These are phyloP conservation scores for Exophiala calicioides DNA, from an alignment of 2,329 filamentous ascomycete species.

Conservation along the genomic window DNA sequence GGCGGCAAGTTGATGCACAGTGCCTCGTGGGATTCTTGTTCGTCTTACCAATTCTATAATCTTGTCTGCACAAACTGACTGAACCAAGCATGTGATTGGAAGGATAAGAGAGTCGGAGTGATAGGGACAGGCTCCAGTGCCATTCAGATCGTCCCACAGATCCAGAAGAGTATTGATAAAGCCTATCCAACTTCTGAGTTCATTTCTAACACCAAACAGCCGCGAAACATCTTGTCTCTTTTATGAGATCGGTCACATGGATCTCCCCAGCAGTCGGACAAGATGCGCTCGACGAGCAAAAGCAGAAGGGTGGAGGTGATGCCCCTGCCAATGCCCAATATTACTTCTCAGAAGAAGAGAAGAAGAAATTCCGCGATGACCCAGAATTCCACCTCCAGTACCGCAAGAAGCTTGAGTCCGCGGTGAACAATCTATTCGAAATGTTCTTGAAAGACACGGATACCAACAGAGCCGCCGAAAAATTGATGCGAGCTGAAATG, in stretches of 20 bases:
- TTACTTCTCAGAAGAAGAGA: slow-evolving; percentile 19
- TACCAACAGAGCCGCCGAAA: slow-evolving; percentile 42
- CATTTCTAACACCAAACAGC: no score
- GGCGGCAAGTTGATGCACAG: slow-evolving; percentile 49
- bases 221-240: slow-evolving; percentile 34
- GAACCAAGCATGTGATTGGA: slow-evolving; percentile 47
- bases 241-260: slow-evolving; percentile 36
- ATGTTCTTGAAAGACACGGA: slow-evolving; percentile 47
- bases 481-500: slow-evolving; percentile 49
- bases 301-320: slow-evolving; percentile 1
- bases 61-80: slow-evolving; percentile 2
- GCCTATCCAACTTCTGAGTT: neutral
- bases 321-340: slow-evolving; percentile 11
- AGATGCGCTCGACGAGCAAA: slow-evolving; percentile 12
- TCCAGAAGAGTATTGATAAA: slow-evolving; percentile 10
- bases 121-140: slow-evolving; percentile 66
- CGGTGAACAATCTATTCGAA: slow-evolving; percentile 46
- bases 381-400: slow-evolving; percentile 45
- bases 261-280: slow-evolving; percentile 18
- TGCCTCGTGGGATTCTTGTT: slow-evolving; percentile 43
- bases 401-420: slow-evolving; percentile 47
- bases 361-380: slow-evolving; percentile 42
- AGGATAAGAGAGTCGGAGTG: slow-evolving; percentile 61
- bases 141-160: slow-evolving; percentile 47
- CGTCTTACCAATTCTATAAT: neutral